Percentiles rank a stretch among this genome's conserved stretches.
These are phyloP conservation scores for Yamadazyma paraphyllophila DNA, from an alignment of 805 yeast genomes.

Conservation along the genomic window DNA sequence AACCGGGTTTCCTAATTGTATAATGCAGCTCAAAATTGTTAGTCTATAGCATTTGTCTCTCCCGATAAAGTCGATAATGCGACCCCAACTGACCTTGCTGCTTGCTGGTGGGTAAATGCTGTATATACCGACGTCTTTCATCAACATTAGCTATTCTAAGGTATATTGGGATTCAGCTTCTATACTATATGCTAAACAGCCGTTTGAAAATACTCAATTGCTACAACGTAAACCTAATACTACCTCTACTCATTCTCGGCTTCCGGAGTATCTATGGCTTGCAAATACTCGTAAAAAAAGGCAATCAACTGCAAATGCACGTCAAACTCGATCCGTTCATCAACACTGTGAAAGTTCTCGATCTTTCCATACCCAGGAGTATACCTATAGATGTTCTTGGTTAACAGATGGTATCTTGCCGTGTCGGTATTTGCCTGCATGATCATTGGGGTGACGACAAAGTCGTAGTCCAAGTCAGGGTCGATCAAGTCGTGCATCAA, in stretches of 20 bases:
- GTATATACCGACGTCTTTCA: too few relatives aligned
- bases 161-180: too few relatives aligned
- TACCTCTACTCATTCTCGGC: constrained; percentile 7
- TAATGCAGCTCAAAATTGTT: too few relatives aligned
- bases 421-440: constrained; percentile 66
- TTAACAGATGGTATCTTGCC: constrained; percentile 54
- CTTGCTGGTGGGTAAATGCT: too few relatives aligned
- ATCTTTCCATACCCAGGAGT: constrained; percentile 21
- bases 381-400: constrained; percentile 54
- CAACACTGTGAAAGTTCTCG: constrained; percentile 33
- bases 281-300: constrained; percentile 45
- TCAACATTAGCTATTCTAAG: too few relatives aligned
- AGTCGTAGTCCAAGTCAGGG: constrained; percentile 27
- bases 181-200: too few relatives aligned
- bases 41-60: too few relatives aligned
- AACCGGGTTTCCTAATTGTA: too few relatives aligned
- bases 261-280: constrained; percentile 31
- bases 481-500: constrained; percentile 57
- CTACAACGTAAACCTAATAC: not conserved
- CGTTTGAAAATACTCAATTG: too few relatives aligned
- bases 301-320: constrained; percentile 35
- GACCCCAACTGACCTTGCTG: too few relatives aligned
- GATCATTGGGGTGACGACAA: constrained; percentile 46
- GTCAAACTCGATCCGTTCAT: constrained; percentile 30
- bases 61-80: too few relatives aligned